These are phyloP conservation scores for Mortierella sp. DNA, from an alignment of 371 early-diverging fungal genomes.

Conservation along the genomic window DNA sequence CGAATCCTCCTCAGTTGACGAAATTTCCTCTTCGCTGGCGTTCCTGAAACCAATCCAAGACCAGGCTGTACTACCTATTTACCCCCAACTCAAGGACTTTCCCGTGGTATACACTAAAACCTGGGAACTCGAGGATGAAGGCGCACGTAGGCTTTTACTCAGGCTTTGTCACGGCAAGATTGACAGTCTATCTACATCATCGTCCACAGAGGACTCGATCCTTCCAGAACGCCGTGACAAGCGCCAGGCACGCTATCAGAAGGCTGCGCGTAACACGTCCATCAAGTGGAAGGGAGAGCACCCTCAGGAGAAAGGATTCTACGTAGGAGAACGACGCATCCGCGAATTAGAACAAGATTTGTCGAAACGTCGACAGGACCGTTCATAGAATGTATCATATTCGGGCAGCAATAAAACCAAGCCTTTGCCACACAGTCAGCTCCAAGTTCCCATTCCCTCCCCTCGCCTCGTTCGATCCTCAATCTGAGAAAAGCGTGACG, in stretches of 20 bases:
- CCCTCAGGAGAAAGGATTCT: conserved; percentile 44
- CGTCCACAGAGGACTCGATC: conserved; percentile 5
- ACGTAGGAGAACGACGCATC: conserved; percentile 32
- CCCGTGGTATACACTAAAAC: conserved; percentile 63
- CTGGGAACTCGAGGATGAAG: conserved; percentile 64
- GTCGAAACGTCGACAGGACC: conserved; percentile 32
- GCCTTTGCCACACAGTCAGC: too few species aligned
- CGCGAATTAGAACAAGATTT: conserved; percentile 30
- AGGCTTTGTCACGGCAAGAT: conserved; percentile 53
- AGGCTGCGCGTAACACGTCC: conserved; percentile 31
- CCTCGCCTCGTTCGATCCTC: too few species aligned
- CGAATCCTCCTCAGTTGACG: too few species aligned
- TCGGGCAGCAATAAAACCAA: neutral
- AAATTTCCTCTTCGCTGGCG: conserved; percentile 24
- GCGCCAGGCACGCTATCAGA: conserved; percentile 22
- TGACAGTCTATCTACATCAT: conserved; percentile 6
- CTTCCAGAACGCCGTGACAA: conserved; percentile 22
- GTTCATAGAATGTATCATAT: too few species aligned
- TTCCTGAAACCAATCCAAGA: conserved; percentile 51
- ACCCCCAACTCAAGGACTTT: conserved; percentile 58
- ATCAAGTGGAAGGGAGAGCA: conserved; percentile 54
- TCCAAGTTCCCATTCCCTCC: too few species aligned
- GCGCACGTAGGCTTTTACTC: conserved; percentile 54
- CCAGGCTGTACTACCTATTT: conserved; percentile 27
- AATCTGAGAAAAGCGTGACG: too few species aligned